Conservation (phyloP, 2,329 filamentous ascomycete genomes). For the Microdochium nivale region DNA sequence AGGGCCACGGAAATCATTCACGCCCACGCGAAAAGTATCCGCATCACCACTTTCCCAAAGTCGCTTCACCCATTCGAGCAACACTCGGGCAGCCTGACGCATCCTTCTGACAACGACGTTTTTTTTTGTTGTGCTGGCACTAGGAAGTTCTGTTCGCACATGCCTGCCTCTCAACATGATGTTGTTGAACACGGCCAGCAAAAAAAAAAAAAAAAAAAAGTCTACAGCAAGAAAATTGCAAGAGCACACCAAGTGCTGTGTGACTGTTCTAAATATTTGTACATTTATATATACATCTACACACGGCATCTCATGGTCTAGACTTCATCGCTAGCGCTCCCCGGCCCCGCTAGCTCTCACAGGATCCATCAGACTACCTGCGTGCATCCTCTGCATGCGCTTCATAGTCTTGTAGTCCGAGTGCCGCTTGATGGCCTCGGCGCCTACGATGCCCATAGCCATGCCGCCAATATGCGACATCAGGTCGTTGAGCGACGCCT, state of each 20-base stretch:
- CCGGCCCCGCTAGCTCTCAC: not conserved
- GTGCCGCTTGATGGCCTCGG: slow-evolving; percentile 22
- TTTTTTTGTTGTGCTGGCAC: too few species aligned
- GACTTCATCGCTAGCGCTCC: too few species aligned
- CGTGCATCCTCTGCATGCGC: slow-evolving; percentile 12
- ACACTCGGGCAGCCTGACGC: too few species aligned
- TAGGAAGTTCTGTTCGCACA: too few species aligned
- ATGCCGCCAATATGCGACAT: slow-evolving; percentile 46
- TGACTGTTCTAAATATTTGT: not conserved
- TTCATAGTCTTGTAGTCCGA: slow-evolving; percentile 15
- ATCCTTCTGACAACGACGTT: too few species aligned
- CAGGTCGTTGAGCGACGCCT: slow-evolving; percentile 35
- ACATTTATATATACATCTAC: not conserved
- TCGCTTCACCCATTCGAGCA: too few species aligned
- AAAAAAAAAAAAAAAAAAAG: too few species aligned
- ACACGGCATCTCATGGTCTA: not conserved
- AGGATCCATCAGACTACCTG: not conserved
- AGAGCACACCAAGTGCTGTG: not conserved
- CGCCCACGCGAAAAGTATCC: too few species aligned
- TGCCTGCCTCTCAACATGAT: not conserved
- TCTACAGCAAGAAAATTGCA: too few species aligned
- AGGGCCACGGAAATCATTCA: too few species aligned
- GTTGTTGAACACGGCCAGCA: too few species aligned
- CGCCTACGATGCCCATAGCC: slow-evolving; percentile 33
- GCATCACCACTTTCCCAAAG: not conserved